Conservation (phyloP, 2,329 filamentous ascomycete genomes). For the Tolypocladium paradoxum region DNA sequence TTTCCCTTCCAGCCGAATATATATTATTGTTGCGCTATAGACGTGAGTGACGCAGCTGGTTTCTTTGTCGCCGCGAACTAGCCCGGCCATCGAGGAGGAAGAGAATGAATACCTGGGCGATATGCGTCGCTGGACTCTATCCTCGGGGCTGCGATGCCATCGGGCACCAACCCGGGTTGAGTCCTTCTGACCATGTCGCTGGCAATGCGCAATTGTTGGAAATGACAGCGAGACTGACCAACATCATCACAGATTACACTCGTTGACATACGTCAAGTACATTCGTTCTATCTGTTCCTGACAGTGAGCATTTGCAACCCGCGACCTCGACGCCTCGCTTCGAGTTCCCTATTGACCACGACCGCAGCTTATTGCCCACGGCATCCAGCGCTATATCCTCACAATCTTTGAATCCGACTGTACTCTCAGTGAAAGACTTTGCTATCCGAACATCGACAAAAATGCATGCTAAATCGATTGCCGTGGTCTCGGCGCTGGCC, state of each 20-base stretch:
- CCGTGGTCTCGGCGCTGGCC: slow-evolving; percentile 31
- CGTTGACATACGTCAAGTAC: slow-evolving; percentile 49
- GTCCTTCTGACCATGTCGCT: background rate
- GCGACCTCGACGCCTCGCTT: background rate
- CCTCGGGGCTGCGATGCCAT: background rate
- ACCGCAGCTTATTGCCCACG: slow-evolving; percentile 2
- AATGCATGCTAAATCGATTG: slow-evolving; percentile 38
- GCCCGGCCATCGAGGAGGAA: background rate
- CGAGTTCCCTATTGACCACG: background rate
- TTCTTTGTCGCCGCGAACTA: background rate
- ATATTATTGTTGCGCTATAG: slow-evolving; percentile 4
- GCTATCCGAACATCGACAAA: slow-evolving; percentile 10
- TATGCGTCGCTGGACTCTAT: background rate
- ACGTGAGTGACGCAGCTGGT: slow-evolving; percentile 7
- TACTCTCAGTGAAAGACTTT: background rate
- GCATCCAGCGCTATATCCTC: slow-evolving; percentile 8
- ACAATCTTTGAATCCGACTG: slow-evolving; percentile 6
- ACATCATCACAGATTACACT: slow-evolving; percentile 26
- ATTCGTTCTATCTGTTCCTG: slow-evolving; percentile 42
- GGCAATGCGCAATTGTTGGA: background rate
- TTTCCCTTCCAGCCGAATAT: slow-evolving; percentile 6
- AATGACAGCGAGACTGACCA: slow-evolving; percentile 1
- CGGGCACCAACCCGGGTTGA: background rate
- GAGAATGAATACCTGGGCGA: background rate
- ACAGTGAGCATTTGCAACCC: slow-evolving; percentile 23